Evolutionary conservation across 371 early-diverging fungal genomes (phyloP).

Genomic region (Capillidium rhysosporum): DNA sequence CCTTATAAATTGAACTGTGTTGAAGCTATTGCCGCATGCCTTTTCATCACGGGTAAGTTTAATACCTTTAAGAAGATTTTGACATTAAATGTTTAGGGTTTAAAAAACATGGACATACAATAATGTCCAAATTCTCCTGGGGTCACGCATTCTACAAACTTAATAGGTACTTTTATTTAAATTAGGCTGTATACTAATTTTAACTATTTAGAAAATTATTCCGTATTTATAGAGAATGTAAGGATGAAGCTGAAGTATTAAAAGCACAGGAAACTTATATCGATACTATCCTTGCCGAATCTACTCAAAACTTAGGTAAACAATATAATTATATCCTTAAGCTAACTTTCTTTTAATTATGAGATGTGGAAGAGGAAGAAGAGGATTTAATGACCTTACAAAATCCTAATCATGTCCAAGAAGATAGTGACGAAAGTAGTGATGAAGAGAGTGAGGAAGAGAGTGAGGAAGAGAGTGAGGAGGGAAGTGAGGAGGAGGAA

Average conservation of each 20-base stretch:
- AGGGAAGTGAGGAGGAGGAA: not conserved
- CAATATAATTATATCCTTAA: constrained; percentile 7
- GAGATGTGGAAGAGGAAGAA: constrained; percentile 11
- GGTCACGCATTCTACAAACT: constrained; percentile 86
- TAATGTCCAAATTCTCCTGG: constrained; percentile 91
- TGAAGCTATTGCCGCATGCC: constrained; percentile 94
- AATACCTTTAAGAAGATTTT: not conserved
- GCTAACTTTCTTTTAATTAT: constrained; percentile 7
- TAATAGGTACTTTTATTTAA: constrained; percentile 22
- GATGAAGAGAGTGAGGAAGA: constrained; percentile 2
- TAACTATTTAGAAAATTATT: constrained; percentile 34
- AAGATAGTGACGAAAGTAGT: constrained; percentile 9
- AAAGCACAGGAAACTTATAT: constrained; percentile 65
- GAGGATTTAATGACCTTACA: constrained; percentile 25
- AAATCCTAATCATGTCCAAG: constrained; percentile 25
- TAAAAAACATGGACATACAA: constrained; percentile 61
- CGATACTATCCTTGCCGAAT: constrained; percentile 30
- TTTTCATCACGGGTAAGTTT: constrained; percentile 72
- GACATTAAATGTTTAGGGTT: constrained; percentile 19
- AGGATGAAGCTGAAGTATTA: constrained; percentile 62
- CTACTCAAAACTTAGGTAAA: constrained; percentile 20
- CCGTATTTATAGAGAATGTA: constrained; percentile 65
- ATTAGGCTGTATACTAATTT: not conserved
- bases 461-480: not conserved
- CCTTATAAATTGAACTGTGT: constrained; percentile 98